These are phyloP conservation scores for Cladosporium sp. DNA, from an alignment of 2,329 filamentous ascomycete genomes.

Conservation along the genomic window DNA sequence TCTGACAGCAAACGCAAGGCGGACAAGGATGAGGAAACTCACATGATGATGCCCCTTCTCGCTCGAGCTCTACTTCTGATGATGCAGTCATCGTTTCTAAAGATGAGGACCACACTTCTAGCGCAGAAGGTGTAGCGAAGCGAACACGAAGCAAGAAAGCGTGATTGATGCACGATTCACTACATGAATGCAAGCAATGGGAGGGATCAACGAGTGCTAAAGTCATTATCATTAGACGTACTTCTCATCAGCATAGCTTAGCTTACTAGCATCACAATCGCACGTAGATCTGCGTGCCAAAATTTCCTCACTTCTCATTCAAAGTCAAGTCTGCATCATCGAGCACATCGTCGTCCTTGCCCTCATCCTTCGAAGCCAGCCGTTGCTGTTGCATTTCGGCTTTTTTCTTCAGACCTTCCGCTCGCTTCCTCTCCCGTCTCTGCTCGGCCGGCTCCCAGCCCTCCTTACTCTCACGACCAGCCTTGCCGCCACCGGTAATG, in stretches of 20 bases:
- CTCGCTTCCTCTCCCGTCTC: constrained; percentile 37
- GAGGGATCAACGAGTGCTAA: too few relatives aligned
- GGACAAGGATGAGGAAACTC: not conserved
- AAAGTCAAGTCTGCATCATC: too few relatives aligned
- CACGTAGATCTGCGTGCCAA: too few relatives aligned
- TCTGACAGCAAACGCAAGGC: not conserved
- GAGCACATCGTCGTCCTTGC: not conserved
- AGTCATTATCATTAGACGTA: too few relatives aligned
- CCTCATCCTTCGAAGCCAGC: not conserved
- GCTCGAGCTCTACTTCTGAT: constrained; percentile 11
- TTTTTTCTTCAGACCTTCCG: constrained; percentile 44
- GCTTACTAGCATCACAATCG: too few relatives aligned
- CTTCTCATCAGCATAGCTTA: too few relatives aligned
- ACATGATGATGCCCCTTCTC: not conserved
- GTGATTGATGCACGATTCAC: too few relatives aligned
- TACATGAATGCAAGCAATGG: too few relatives aligned
- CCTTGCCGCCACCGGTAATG: constrained; percentile 28
- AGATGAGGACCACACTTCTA: constrained; percentile 2
- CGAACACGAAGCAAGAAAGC: constrained; percentile 8
- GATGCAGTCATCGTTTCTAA: constrained; percentile 15
- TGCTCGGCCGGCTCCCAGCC: constrained; percentile 38
- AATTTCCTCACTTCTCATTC: too few relatives aligned
- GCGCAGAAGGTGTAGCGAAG: not conserved
- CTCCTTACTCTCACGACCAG: constrained; percentile 27
- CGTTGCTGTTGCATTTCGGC: not conserved